Conservation (phyloP, 176 grass and related monocot species). For the Calamus simplicifolius region DNA sequence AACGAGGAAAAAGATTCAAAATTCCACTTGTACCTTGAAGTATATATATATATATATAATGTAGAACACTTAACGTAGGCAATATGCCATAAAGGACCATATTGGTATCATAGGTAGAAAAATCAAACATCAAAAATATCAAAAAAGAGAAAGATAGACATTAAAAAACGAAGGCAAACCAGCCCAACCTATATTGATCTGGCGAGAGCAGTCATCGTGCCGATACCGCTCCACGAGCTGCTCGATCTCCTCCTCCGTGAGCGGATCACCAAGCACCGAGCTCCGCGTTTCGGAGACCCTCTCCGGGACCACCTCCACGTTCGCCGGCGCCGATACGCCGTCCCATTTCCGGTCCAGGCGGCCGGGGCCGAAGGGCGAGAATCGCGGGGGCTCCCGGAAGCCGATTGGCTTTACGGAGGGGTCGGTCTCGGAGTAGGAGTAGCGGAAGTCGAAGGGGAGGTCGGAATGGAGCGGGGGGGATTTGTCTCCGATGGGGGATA, state of each 20-base stretch:
- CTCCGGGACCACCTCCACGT: not conserved
- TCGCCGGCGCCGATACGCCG: conserved; percentile 27
- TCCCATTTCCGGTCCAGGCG: conserved; percentile 55
- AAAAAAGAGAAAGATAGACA: too few species aligned
- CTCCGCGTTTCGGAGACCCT: not conserved
- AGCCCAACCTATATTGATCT: conserved; percentile 48
- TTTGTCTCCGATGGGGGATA: conserved; percentile 10
- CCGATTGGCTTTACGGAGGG: conserved; percentile 47
- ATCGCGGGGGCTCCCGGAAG: conserved; percentile 64
- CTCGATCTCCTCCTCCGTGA: conserved; percentile 37
- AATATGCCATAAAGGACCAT: too few species aligned
- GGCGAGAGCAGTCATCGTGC: conserved; percentile 53
- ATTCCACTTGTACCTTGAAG: too few species aligned
- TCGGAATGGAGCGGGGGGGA: conserved; percentile 24
- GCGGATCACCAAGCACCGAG: conserved; percentile 28
- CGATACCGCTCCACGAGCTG: conserved; percentile 49
- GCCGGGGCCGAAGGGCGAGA: conserved; percentile 66
- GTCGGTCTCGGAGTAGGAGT: conserved; percentile 58
- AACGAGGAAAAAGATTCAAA: too few species aligned
- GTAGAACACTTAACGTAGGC: too few species aligned
- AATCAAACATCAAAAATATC: too few species aligned
- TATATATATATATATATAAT: too few species aligned
- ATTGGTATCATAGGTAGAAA: too few species aligned
- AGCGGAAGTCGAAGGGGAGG: conserved; percentile 57
- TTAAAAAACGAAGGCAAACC: too few species aligned